phyloP scores from a whole-genome alignment of 352 stramenopile species.

The Globisporangium alternatum region DNA sequence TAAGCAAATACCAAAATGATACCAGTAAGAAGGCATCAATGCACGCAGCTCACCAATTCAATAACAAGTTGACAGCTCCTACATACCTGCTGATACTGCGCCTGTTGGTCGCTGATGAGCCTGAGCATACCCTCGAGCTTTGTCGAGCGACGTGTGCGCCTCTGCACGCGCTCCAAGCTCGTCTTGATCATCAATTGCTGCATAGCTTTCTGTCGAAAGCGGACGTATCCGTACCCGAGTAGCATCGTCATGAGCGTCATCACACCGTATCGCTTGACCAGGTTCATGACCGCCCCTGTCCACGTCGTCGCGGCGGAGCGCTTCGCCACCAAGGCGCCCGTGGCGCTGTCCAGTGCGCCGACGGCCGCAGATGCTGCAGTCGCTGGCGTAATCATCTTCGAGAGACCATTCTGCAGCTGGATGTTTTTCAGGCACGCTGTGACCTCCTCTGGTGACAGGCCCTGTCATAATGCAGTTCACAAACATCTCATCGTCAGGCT shows the following conservation, averaged over 20 bases:
- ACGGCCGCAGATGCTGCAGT: conserved; percentile 6
- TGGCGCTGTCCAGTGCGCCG: background rate
- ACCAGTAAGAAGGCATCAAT: background rate
- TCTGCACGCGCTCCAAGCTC: conserved; percentile 20
- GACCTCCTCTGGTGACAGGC: conserved; percentile 62
- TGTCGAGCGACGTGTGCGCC: conserved; percentile 15
- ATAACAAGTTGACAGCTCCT: no score
- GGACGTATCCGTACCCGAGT: conserved; percentile 31
- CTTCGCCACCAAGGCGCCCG: background rate
- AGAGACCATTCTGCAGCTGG: conserved; percentile 54
- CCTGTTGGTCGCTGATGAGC: conserved; percentile 40
- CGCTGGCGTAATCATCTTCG: conserved; percentile 26
- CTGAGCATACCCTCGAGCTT: conserved; percentile 30
- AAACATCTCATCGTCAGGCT: background rate
- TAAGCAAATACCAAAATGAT: background rate
- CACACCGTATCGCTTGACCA: conserved; percentile 31
- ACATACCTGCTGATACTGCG: conserved; percentile 35
- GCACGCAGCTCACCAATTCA: background rate
- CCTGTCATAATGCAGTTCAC: conserved; percentile 15
- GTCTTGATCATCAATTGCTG: conserved; percentile 31
- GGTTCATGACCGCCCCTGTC: conserved; percentile 20
- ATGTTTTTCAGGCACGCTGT: conserved; percentile 56
- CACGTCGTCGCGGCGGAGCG: conserved; percentile 13
- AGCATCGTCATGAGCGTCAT: conserved; percentile 29
- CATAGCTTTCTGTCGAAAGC: conserved; percentile 22